Percentiles rank a stretch among this genome's conserved stretches.
phyloP scores from a whole-genome alignment of 1,284 basidiomycete species.

The Phenoliferia sp. region DNA sequence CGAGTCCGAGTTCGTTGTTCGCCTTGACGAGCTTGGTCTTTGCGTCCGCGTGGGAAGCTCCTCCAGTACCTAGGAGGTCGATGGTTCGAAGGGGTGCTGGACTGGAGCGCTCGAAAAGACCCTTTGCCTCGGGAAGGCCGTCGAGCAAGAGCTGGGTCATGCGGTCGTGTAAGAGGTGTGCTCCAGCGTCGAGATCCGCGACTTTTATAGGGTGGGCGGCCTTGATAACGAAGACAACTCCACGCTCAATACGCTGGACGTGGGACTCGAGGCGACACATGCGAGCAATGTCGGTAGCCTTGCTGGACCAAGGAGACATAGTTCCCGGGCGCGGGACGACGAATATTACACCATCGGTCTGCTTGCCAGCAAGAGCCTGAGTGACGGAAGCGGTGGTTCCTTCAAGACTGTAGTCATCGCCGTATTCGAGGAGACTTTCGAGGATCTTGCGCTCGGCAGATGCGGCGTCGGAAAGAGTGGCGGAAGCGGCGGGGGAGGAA shows the following conservation, averaged over 20 bases:
- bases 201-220: slow-evolving; percentile 43
- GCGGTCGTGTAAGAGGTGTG: slow-evolving; percentile 78
- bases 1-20: slow-evolving; percentile 82
- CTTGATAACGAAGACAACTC: slow-evolving; percentile 67
- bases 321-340: slow-evolving; percentile 66
- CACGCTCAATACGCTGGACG: slow-evolving; percentile 78
- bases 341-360: slow-evolving; percentile 50
- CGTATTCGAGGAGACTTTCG: slow-evolving; percentile 76
- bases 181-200: slow-evolving; percentile 45
- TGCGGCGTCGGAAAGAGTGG: slow-evolving; percentile 49
- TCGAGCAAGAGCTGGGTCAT: slow-evolving; percentile 84
- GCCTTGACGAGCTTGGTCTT: slow-evolving; percentile 60
- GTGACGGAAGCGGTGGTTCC: slow-evolving; percentile 49
- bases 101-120: slow-evolving; percentile 65
- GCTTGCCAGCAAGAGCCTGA: slow-evolving; percentile 13
- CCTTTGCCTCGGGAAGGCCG: slow-evolving; percentile 55
- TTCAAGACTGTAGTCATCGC: slow-evolving; percentile 62
- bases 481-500: slow-evolving; percentile 49
- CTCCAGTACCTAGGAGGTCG: slow-evolving; percentile 46
- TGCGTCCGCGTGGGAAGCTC: slow-evolving; percentile 46
- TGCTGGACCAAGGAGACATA: slow-evolving; percentile 93
- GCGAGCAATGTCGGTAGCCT: slow-evolving; percentile 90
- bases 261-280: slow-evolving; percentile 72
- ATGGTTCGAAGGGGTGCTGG: slow-evolving; percentile 70
- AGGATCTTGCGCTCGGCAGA: slow-evolving; percentile 57